A percentile compares a stretch with the other conserved stretches of the same genome.
Conservation (phyloP, 2,329 filamentous ascomycete genomes). For the Lecanicillium sp. region DNA sequence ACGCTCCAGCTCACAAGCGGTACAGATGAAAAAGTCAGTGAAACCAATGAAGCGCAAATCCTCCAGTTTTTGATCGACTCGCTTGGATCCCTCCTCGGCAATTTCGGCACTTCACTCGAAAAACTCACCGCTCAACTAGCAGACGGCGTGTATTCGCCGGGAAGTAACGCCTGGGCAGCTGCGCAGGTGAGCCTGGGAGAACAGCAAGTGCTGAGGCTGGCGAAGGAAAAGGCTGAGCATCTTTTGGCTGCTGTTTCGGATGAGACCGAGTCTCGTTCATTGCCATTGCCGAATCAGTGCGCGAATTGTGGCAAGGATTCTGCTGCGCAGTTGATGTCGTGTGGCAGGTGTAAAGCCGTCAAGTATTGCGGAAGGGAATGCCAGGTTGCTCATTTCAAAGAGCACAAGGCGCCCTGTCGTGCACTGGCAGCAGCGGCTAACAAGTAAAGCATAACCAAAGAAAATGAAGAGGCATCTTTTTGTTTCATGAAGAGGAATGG, state of each 20-base stretch:
- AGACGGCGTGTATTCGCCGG: slow-evolving; percentile 19
- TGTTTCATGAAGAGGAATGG: too few relatives aligned
- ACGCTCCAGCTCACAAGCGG: slow-evolving; percentile 14
- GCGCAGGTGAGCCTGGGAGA: slow-evolving; percentile 18
- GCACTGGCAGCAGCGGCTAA: too few relatives aligned
- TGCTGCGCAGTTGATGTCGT: slow-evolving; percentile 20
- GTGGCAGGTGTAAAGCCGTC: slow-evolving; percentile 22
- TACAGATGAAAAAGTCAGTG: slow-evolving; percentile 18
- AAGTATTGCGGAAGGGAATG: slow-evolving; percentile 21
- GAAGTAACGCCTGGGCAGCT: slow-evolving; percentile 26
- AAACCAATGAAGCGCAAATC: slow-evolving; percentile 23
- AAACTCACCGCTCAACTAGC: slow-evolving; percentile 22
- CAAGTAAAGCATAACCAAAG: too few relatives aligned
- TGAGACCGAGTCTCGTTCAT: not conserved
- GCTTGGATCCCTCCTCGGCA: slow-evolving; percentile 19
- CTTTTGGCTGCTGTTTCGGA: slow-evolving; percentile 13
- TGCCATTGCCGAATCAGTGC: slow-evolving; percentile 12
- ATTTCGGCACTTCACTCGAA: slow-evolving; percentile 21
- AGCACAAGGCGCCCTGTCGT: slow-evolving; percentile 20
- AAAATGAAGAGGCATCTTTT: too few relatives aligned
- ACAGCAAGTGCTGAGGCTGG: slow-evolving; percentile 23
- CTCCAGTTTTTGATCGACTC: slow-evolving; percentile 23
- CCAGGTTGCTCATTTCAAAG: slow-evolving; percentile 22
- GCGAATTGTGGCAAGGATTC: slow-evolving; percentile 19
- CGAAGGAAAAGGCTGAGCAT: slow-evolving; percentile 21